Conservation (phyloP, 768 basidiomycete genomes). For the Termitomyces titanicus region DNA sequence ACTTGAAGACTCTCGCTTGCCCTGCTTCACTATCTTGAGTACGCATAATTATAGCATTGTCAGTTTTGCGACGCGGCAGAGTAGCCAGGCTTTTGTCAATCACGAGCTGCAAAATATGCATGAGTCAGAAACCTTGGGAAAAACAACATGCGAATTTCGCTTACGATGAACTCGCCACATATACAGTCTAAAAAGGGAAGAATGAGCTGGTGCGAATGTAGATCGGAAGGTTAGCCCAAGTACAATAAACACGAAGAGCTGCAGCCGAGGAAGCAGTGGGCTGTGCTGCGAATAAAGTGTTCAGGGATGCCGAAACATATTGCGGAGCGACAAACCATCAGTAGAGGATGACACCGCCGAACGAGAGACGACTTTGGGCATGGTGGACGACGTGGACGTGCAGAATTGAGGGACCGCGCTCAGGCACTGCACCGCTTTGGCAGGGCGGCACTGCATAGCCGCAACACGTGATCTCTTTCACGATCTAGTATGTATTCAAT, state of each 20-base stretch:
- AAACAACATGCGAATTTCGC: slow-evolving; percentile 20
- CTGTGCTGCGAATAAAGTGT: slow-evolving; percentile 43
- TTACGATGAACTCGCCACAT: slow-evolving; percentile 83
- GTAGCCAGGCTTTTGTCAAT: slow-evolving; percentile 71
- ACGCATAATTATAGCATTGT: slow-evolving; percentile 78
- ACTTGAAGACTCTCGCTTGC: slow-evolving; percentile 76
- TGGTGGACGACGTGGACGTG: slow-evolving; percentile 23
- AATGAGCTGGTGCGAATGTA: slow-evolving; percentile 9
- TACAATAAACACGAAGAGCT: slow-evolving; percentile 80
- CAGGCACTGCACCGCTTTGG: slow-evolving; percentile 17
- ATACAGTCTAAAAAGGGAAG: slow-evolving; percentile 59
- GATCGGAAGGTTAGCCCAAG: slow-evolving; percentile 25
- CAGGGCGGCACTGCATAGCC: slow-evolving; percentile 7
- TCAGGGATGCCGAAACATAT: neutral
- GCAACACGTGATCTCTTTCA: slow-evolving; percentile 17
- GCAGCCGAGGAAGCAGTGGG: slow-evolving; percentile 79
- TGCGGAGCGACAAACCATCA: slow-evolving; percentile 51
- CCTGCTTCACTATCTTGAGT: slow-evolving; percentile 57
- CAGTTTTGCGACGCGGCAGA: slow-evolving; percentile 71
- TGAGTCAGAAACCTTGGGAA: slow-evolving; percentile 1
- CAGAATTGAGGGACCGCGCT: slow-evolving; percentile 1
- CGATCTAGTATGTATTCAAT: slow-evolving; percentile 13
- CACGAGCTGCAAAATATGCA: slow-evolving; percentile 66
- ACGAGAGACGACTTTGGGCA: slow-evolving; percentile 92
- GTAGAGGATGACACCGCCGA: slow-evolving; percentile 87